Percentiles rank a stretch among this genome's conserved stretches.
Evolutionary conservation across 2,329 filamentous ascomycete species (phyloP).

Genomic region (Juglanconis juglandina): DNA sequence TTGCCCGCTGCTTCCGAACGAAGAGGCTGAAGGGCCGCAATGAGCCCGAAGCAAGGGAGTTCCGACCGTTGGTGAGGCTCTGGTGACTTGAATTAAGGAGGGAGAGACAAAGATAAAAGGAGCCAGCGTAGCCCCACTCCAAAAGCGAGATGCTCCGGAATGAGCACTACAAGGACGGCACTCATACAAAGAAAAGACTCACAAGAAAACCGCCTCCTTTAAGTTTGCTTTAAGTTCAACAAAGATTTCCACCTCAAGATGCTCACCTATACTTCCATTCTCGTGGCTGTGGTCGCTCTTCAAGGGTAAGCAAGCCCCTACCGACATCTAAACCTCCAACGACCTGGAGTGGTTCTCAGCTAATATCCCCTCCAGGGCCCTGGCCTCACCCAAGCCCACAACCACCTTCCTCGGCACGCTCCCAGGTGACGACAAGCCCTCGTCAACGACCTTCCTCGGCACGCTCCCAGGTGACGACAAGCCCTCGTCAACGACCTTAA

Average conservation of each 20-base stretch:
- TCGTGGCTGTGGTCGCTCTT: not conserved
- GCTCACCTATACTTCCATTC: not conserved
- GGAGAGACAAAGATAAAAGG: constrained; percentile 1
- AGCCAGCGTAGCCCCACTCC: not conserved
- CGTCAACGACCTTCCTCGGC: not conserved
- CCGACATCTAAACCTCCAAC: not conserved
- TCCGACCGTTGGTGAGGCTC: not conserved
- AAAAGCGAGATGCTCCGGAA: not conserved
- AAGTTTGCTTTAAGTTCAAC: not conserved
- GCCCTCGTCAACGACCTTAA: no score
- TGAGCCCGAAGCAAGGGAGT: not conserved
- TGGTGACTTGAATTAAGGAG: not conserved
- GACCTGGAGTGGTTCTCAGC: not conserved
- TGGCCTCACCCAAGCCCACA: not conserved
- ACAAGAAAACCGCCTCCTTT: not conserved
- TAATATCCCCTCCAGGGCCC: not conserved
- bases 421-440: not conserved
- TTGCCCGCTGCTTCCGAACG: not conserved
- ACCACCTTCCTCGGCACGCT: not conserved
- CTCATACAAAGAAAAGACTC: not conserved
- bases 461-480: no score
- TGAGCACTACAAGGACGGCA: no score
- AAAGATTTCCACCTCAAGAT: not conserved
- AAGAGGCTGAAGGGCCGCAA: not conserved
- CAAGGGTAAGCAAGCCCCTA: not conserved